A percentile compares a stretch with the other conserved stretches of the same genome.
Evolutionary conservation across 2,329 filamentous ascomycete genomes (phyloP).

Genomic region (Pestalotiopsis sp.): DNA sequence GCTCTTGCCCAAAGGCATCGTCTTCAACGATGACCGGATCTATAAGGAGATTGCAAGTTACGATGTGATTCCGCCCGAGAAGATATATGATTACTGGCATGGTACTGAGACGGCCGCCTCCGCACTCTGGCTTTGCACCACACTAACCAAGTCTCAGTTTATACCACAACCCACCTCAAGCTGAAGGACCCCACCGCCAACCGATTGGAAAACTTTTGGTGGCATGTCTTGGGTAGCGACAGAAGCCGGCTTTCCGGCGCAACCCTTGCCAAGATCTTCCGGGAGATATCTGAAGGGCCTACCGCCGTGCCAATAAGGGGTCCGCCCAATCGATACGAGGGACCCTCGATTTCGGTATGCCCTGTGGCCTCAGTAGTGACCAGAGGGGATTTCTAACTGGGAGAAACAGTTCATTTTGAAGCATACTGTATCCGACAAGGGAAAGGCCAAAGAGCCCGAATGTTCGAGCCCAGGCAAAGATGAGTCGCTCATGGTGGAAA

Average conservation of each 20-base stretch:
- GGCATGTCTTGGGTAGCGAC: slow-evolving; percentile 66
- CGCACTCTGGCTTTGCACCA: slow-evolving; percentile 8
- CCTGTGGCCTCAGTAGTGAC: slow-evolving; percentile 19
- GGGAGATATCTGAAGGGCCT: slow-evolving; percentile 59
- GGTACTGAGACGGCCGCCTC: slow-evolving; percentile 40
- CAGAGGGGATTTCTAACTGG: neutral
- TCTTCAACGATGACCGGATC: slow-evolving; percentile 54
- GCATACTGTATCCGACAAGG: neutral
- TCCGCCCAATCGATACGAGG: slow-evolving; percentile 56
- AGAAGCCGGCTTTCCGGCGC: slow-evolving; percentile 54
- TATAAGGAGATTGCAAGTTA: slow-evolving; percentile 58
- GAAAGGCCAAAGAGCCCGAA: slow-evolving; percentile 13
- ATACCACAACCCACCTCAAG: slow-evolving; percentile 61
- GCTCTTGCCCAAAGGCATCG: slow-evolving; percentile 60
- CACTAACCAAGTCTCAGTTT: slow-evolving; percentile 46
- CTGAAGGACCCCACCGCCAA: slow-evolving; percentile 64
- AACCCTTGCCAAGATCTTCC: slow-evolving; percentile 57
- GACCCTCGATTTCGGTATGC: slow-evolving; percentile 44
- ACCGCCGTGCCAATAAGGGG: slow-evolving; percentile 59
- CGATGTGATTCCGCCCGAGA: slow-evolving; percentile 51
- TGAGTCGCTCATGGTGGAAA: slow-evolving; percentile 24
- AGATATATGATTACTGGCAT: slow-evolving; percentile 60
- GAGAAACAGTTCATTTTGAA: neutral
- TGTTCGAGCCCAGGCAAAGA: slow-evolving; percentile 12
- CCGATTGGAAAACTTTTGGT: slow-evolving; percentile 68